Percentiles rank a stretch among this genome's conserved stretches.
phyloP scores from a whole-genome alignment of 106 monocot genomes.

The Dactylorhiza incarnata region DNA sequence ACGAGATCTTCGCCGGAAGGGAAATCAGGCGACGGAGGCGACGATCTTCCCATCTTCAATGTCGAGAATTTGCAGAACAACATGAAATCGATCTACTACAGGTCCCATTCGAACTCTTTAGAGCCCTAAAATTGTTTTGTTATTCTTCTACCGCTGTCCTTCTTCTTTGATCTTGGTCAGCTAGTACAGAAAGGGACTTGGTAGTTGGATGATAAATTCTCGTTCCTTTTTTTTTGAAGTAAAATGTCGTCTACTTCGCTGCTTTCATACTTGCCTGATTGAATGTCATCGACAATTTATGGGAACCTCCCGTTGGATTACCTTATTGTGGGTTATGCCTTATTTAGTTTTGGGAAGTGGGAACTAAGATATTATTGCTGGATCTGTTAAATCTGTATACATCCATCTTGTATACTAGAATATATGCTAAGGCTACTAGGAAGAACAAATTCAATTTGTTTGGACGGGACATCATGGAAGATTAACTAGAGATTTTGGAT shows the following conservation, averaged over 20 bases:
- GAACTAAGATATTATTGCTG: not conserved
- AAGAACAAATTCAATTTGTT: not conserved
- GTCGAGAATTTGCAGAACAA: slow-evolving; percentile 38
- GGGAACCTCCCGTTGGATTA: not conserved
- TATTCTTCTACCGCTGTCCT: not conserved
- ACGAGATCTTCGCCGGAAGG: slow-evolving; percentile 8
- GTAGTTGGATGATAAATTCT: not conserved
- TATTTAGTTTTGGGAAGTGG: not conserved
- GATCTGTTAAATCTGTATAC: not conserved
- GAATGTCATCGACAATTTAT: not conserved
- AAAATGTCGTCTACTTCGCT: not conserved
- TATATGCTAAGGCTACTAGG: not conserved
- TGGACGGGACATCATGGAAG: not conserved
- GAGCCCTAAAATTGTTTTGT: not conserved
- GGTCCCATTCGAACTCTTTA: slow-evolving; percentile 15
- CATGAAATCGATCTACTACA: slow-evolving; percentile 56
- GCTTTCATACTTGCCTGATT: not conserved
- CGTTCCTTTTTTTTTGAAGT: not conserved
- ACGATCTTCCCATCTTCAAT: slow-evolving; percentile 16
- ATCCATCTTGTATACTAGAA: not conserved
- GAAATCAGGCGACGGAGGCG: slow-evolving; percentile 1
- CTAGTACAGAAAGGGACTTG: not conserved
- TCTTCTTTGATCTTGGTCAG: not conserved
- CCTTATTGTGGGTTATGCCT: not conserved
- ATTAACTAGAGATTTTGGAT: not conserved